Conservation (phyloP, 441 rosid genomes). For the Geranium incanum region DNA sequence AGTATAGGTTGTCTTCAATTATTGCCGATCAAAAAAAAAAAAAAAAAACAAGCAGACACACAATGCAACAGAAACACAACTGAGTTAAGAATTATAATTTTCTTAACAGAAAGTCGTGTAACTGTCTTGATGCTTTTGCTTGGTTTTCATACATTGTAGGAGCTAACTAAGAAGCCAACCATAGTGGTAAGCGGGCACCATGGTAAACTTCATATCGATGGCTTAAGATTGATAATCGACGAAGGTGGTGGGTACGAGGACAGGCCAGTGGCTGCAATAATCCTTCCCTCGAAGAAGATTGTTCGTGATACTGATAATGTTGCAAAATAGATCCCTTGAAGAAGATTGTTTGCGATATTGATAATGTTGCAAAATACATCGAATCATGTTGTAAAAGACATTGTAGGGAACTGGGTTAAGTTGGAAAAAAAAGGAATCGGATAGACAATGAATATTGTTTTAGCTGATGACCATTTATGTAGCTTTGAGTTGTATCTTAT, state of each 20-base stretch:
- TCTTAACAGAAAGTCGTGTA: neutral
- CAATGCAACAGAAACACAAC: neutral
- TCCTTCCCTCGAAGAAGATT: slow-evolving; percentile 58
- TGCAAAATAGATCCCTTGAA: slow-evolving; percentile 32
- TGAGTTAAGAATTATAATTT: neutral
- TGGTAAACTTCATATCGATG: slow-evolving; percentile 68
- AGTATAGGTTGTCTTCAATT: no score
- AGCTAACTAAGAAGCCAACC: slow-evolving; percentile 38
- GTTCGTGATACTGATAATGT: slow-evolving; percentile 37
- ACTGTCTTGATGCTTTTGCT: neutral
- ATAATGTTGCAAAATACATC: slow-evolving; percentile 13
- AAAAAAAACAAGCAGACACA: no score
- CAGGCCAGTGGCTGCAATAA: slow-evolving; percentile 64
- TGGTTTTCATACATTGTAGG: slow-evolving; percentile 28
- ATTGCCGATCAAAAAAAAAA: no score
- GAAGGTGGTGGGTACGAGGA: slow-evolving; percentile 66
- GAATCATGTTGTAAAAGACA: neutral
- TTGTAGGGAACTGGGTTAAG: neutral
- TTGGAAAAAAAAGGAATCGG: neutral
- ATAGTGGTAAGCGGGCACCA: slow-evolving; percentile 78
- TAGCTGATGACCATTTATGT: neutral
- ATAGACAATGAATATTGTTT: neutral
- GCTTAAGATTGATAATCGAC: slow-evolving; percentile 66
- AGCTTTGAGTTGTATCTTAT: neutral
- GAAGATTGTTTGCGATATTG: slow-evolving; percentile 49